Conservation (phyloP, 139 green algal genomes). For the Asterochloris erici region DNA sequence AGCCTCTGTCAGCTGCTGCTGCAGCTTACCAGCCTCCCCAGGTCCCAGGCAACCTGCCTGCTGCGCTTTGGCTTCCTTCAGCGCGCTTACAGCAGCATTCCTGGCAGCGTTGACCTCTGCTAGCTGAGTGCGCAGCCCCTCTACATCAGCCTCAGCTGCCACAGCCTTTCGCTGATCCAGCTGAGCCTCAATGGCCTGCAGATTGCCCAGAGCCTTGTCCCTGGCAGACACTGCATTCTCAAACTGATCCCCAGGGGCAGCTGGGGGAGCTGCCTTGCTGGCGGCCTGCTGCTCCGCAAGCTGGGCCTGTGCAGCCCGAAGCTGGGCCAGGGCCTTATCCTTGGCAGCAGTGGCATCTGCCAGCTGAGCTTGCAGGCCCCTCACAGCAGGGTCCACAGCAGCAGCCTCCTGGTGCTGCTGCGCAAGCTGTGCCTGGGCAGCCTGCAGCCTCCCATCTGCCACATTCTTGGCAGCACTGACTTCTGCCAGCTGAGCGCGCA, state of each 20-base stretch:
- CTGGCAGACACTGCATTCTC: too few species aligned
- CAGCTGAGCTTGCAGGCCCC: neutral
- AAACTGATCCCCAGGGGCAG: too few species aligned
- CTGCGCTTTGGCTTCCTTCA: neutral
- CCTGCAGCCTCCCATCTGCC: neutral
- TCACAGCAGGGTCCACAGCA: slow-evolving; percentile 6
- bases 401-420: too few species aligned
- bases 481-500: neutral
- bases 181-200: neutral
- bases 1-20: neutral
- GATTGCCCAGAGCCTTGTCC: slow-evolving; percentile 4
- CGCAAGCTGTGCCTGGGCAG: too few species aligned
- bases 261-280: neutral
- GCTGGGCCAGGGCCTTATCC: neutral
- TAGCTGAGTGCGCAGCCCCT: neutral
- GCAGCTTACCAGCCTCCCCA: neutral
- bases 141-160: neutral
- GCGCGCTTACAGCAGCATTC: neutral
- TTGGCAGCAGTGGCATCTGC: slow-evolving; percentile 9
- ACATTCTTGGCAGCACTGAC: slow-evolving; percentile 14
- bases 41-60: neutral
- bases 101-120: neutral
- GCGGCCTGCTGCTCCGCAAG: slow-evolving; percentile 14
- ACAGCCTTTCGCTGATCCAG: neutral
- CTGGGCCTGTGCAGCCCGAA: neutral